Percentiles rank a stretch among this genome's conserved stretches.
These are phyloP conservation scores for Solanum verrucosum DNA, from an alignment of 257 asterid species.

Conservation along the genomic window DNA sequence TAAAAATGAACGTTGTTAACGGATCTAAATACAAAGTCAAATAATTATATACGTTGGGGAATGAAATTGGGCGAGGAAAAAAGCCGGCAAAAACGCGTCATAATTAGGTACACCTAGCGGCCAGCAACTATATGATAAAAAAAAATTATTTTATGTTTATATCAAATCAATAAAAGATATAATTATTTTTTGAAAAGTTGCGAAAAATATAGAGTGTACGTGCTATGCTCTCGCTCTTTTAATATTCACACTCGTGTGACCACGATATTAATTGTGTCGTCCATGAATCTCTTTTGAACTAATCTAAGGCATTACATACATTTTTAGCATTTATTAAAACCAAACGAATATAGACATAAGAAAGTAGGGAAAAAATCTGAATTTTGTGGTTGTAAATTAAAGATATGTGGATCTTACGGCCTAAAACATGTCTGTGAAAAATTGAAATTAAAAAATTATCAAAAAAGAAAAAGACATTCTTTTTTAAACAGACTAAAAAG, in stretches of 20 bases:
- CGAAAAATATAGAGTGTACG: not conserved
- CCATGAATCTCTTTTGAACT: not conserved
- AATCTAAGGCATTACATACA: not conserved
- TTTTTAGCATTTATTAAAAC: not conserved
- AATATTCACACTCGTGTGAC: not conserved
- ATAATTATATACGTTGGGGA: not conserved
- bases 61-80: not conserved
- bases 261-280: not conserved
- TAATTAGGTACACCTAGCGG: not conserved
- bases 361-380: too few species aligned
- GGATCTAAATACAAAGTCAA: not conserved
- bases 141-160: not conserved
- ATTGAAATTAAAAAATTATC: too few species aligned
- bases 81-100: not conserved
- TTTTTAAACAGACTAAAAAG: too few species aligned
- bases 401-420: rapidly evolving
- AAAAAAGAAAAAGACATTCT: too few species aligned
- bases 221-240: not conserved
- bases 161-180: not conserved
- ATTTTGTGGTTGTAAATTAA: too few species aligned
- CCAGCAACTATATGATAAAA: not conserved
- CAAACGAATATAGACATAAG: not conserved
- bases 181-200: not conserved
- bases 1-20: not conserved
- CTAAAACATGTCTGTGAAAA: too few species aligned